Evolutionary conservation across 2,329 filamentous ascomycete species (phyloP).

Genomic region (Colletotrichum liaoningense): DNA sequence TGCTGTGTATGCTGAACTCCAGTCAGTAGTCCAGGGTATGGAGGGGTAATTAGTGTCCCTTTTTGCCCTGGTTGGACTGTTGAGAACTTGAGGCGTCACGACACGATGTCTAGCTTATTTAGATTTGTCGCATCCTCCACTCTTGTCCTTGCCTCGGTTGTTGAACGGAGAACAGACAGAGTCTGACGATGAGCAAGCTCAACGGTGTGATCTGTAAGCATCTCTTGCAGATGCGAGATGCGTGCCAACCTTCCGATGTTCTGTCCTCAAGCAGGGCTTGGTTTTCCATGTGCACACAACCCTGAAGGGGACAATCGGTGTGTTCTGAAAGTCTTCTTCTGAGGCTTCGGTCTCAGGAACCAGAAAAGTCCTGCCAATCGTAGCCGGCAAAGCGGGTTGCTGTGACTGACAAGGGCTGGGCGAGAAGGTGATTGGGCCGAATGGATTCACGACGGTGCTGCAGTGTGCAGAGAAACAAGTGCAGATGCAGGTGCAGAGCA

Average conservation of each 20-base stretch:
- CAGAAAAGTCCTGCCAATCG: neutral
- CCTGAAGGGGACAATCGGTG: constrained; percentile 4
- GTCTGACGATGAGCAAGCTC: neutral
- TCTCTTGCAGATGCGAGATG: constrained; percentile 12
- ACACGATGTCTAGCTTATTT: neutral
- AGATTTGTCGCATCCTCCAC: neutral
- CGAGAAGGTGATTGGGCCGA: constrained; percentile 11
- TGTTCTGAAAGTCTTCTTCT: constrained; percentile 9
- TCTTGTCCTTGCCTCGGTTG: neutral
- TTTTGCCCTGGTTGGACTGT: neutral
- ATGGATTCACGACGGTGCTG: constrained; percentile 6
- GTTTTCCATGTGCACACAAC: constrained; percentile 4
- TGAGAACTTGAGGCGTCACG: neutral
- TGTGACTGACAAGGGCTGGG: constrained; percentile 2
- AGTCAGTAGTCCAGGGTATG: neutral
- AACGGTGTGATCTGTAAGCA: constrained; percentile 7
- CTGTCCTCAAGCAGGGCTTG: neutral
- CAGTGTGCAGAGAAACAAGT: neutral
- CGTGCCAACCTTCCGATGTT: neutral
- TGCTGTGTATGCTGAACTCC: too few relatives aligned
- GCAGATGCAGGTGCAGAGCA: constrained; percentile 20
- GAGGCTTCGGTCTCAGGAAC: constrained; percentile 16
- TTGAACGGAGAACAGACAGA: neutral
- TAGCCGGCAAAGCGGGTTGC: constrained; percentile 4
- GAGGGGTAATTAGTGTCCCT: neutral